Conservation (phyloP, 2,329 filamentous ascomycete species). For the Aphanocladium album region DNA sequence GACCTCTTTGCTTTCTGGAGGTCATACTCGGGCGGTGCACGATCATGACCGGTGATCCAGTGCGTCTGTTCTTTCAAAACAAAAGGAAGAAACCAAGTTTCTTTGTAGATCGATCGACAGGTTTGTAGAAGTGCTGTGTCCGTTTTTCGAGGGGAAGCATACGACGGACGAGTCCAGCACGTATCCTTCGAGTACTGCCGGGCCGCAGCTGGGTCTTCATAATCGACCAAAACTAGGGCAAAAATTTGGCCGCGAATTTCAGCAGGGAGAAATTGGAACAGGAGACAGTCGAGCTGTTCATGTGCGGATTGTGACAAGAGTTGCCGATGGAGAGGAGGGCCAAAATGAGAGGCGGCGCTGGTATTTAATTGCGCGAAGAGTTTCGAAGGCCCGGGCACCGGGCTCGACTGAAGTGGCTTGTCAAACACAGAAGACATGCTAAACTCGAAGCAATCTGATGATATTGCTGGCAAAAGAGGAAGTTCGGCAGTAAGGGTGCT, state of each 20-base stretch:
- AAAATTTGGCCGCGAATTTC: slow-evolving; percentile 47
- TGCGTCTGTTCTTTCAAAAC: slow-evolving; percentile 33
- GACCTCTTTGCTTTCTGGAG: slow-evolving; percentile 7
- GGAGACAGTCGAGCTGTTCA: background rate
- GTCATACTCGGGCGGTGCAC: slow-evolving; percentile 26
- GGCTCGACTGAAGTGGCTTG: background rate
- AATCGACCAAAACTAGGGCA: slow-evolving; percentile 32
- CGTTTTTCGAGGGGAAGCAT: slow-evolving; percentile 31
- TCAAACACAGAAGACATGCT: background rate
- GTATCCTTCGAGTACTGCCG: slow-evolving; percentile 25
- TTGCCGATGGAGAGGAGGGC: background rate
- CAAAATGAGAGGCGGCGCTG: too few species aligned
- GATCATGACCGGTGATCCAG: slow-evolving; percentile 28
- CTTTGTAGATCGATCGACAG: slow-evolving; percentile 37
- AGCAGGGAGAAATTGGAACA: slow-evolving; percentile 38
- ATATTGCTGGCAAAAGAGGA: background rate
- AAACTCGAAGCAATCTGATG: background rate
- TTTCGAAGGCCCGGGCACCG: background rate
- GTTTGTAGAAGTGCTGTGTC: slow-evolving; percentile 36
- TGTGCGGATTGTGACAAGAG: background rate
- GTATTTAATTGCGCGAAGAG: background rate
- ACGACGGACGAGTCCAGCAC: slow-evolving; percentile 37
- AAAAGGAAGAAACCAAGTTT: slow-evolving; percentile 40
- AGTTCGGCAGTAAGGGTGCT: background rate
- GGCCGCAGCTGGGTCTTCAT: slow-evolving; percentile 26